Conservation (phyloP, 148 eudicot genomes). For the Fagopyrum homotropicum region DNA sequence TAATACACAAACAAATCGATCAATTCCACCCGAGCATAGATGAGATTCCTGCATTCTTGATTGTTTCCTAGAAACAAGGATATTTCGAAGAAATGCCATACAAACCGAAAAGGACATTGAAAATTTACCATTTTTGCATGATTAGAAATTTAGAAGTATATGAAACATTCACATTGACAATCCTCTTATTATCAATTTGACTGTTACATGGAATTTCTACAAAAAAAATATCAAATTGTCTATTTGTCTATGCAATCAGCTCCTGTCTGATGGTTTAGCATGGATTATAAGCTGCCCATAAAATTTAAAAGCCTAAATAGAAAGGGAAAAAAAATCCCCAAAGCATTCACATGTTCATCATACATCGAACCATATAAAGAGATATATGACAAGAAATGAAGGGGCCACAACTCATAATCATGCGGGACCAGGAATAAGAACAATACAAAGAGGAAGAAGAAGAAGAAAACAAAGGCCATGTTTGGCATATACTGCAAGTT, state of each 20-base stretch:
- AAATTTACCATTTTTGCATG: not conserved
- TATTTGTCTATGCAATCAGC: not conserved
- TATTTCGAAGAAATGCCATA: constrained; percentile 1
- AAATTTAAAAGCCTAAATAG: not conserved
- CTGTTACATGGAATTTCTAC: not conserved
- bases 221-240: not conserved
- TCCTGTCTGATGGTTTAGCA: not conserved
- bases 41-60: not conserved
- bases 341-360: not conserved
- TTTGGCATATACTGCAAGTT: not conserved
- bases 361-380: not conserved
- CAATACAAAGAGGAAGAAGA: not conserved
- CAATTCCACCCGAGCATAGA: not conserved
- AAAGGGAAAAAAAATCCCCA: not conserved
- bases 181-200: not conserved
- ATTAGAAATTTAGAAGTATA: not conserved
- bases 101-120: not conserved
- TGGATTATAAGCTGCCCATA: not conserved
- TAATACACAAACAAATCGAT: not conserved
- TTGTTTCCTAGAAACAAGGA: not conserved
- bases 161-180: not conserved
- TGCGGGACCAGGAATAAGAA: not conserved
- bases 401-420: not conserved
- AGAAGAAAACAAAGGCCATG: not conserved
- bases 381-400: not conserved